Evolutionary conservation across 2,329 filamentous ascomycete genomes (phyloP).

Genomic region (Ceratocystis papillata): DNA sequence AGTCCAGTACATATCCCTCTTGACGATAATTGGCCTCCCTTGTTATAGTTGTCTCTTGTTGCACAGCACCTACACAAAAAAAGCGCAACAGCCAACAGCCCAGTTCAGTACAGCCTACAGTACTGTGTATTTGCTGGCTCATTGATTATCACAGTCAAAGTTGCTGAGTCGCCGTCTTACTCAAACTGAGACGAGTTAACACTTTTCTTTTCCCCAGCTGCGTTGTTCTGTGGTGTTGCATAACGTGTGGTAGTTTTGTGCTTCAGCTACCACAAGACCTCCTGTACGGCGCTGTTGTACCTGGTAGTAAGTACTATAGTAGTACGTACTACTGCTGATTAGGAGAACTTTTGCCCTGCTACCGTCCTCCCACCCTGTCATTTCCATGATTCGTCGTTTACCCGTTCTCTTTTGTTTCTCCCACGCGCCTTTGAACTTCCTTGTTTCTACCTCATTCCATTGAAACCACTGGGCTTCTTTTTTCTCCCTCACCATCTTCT

Average conservation of each 20-base stretch:
- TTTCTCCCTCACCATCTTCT: slow-evolving; percentile 13
- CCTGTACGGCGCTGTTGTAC: not conserved
- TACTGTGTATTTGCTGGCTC: not conserved
- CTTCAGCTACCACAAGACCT: not conserved
- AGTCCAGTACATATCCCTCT: not conserved
- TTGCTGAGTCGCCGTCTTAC: not conserved
- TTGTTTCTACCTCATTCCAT: slow-evolving; percentile 8
- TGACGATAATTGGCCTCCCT: not conserved
- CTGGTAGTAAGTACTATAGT: not conserved
- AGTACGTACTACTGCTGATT: not conserved
- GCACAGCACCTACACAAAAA: slow-evolving; percentile 8
- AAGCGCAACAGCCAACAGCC: not conserved
- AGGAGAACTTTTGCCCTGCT: not conserved
- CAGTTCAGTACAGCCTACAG: not conserved
- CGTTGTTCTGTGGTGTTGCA: not conserved
- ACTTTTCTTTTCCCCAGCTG: not conserved
- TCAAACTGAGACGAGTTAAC: not conserved
- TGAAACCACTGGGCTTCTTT: slow-evolving; percentile 3
- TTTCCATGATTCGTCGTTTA: slow-evolving; percentile 10
- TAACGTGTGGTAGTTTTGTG: slow-evolving; percentile 4
- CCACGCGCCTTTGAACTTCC: slow-evolving; percentile 5
- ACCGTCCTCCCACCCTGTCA: slow-evolving; percentile 4
- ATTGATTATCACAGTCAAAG: not conserved
- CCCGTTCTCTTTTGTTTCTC: not conserved
- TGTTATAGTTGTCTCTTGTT: not conserved